Percentiles rank a stretch among this genome's conserved stretches.
phyloP scores from a whole-genome alignment of 768 basidiomycete species.

The Phlebiopsis flavidoalba region DNA sequence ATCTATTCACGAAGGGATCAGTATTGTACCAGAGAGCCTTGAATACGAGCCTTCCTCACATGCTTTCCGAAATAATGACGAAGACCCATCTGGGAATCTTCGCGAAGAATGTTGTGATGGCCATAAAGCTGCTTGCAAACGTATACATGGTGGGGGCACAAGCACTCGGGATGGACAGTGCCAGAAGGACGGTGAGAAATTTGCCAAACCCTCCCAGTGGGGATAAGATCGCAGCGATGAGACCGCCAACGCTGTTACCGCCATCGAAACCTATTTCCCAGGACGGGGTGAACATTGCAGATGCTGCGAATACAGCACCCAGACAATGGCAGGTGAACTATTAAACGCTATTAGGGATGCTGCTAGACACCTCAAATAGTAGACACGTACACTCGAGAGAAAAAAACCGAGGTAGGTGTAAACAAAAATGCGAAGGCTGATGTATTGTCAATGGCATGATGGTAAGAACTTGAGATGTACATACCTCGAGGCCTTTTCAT shows the following conservation, averaged over 20 bases:
- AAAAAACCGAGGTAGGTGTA: slow-evolving; percentile 45
- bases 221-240: slow-evolving; percentile 33
- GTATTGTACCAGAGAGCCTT: not conserved
- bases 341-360: not conserved
- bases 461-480: not conserved
- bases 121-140: slow-evolving; percentile 42
- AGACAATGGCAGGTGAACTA: slow-evolving; percentile 37
- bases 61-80: slow-evolving; percentile 38
- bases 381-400: slow-evolving; percentile 32
- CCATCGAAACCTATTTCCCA: slow-evolving; percentile 37
- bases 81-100: slow-evolving; percentile 43
- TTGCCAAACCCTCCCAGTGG: slow-evolving; percentile 41
- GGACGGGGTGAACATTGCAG: slow-evolving; percentile 30
- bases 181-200: slow-evolving; percentile 45
- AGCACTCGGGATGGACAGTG: slow-evolving; percentile 49
- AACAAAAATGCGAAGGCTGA: slow-evolving; percentile 34
- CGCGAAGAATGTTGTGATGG: slow-evolving; percentile 27
- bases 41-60: slow-evolving; percentile 26
- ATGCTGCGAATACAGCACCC: slow-evolving; percentile 42
- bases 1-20: slow-evolving; percentile 19
- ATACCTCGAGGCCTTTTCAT: slow-evolving; percentile 25
- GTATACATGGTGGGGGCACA: slow-evolving; percentile 58
- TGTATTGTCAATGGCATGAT: not conserved
- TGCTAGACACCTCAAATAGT: not conserved
- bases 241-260: slow-evolving; percentile 37